These are phyloP conservation scores for Cunninghamia lanceolata DNA, from an alignment of 75 land plant genomes.

Conservation along the genomic window DNA sequence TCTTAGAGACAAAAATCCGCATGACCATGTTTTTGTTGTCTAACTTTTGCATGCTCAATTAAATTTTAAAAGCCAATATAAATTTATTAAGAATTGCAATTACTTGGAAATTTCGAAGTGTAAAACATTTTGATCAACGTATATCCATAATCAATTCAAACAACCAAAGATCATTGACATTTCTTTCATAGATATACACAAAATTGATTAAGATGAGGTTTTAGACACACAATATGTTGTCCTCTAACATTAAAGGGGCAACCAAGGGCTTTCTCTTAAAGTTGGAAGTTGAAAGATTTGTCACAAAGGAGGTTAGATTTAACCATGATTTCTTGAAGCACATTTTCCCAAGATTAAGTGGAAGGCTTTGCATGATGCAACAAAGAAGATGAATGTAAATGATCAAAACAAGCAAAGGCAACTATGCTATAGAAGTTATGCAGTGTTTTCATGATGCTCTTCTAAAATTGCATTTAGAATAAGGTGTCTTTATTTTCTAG, in stretches of 20 bases:
- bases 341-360: conserved; percentile 77
- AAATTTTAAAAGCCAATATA: no score
- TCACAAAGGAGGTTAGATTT: conserved; percentile 59
- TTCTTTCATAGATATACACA: no score
- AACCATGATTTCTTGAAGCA: conserved; percentile 70
- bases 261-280: conserved; percentile 74
- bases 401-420: conserved; percentile 66
- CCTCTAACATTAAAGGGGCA: conserved; percentile 88
- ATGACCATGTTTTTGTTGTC: no score
- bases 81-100: no score
- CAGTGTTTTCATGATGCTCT: conserved; percentile 73
- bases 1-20: no score
- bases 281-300: conserved; percentile 54
- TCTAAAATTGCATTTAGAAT: conserved; percentile 84
- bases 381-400: conserved; percentile 51
- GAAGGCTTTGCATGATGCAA: conserved; percentile 71
- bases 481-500: conserved; percentile 80
- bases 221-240: conserved; percentile 88
- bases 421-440: conserved; percentile 70
- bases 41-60: no score
- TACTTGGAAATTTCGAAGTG: no score
- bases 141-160: no score
- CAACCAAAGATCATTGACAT: no score
- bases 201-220: conserved; percentile 55
- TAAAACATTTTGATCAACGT: no score